phyloP scores from a whole-genome alignment of 1,284 basidiomycete species.

The Ceratobasidium sp. region DNA sequence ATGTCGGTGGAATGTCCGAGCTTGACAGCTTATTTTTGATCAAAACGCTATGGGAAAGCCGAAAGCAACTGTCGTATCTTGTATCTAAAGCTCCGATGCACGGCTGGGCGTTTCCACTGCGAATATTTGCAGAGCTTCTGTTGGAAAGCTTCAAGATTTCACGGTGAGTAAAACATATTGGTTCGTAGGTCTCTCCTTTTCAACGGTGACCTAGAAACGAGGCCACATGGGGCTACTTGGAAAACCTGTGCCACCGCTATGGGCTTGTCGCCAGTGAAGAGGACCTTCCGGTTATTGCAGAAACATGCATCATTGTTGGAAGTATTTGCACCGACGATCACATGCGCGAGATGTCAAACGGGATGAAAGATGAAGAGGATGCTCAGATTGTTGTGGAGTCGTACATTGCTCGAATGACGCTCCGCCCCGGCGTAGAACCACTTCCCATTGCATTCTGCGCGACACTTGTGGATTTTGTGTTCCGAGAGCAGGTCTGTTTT shows the following conservation, averaged over 20 bases:
- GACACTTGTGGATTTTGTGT: background rate
- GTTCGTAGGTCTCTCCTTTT: background rate
- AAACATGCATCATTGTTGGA: background rate
- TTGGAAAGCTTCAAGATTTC: background rate
- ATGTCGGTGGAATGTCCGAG: background rate
- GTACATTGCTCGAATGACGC: background rate
- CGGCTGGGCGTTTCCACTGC: slow-evolving; percentile 6
- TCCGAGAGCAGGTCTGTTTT: background rate
- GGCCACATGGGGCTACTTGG: background rate
- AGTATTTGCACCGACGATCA: background rate
- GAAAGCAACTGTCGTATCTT: slow-evolving; percentile 12
- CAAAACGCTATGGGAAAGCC: background rate
- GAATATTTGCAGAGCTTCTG: background rate
- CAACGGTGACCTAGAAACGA: background rate
- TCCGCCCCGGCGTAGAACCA: background rate
- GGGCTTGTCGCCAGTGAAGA: background rate
- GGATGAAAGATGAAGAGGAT: slow-evolving; percentile 5
- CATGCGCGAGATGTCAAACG: background rate
- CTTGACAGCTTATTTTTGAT: background rate
- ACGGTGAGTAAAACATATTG: background rate
- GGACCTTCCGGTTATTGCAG: background rate
- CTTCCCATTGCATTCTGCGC: background rate
- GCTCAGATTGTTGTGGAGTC: slow-evolving; percentile 1
- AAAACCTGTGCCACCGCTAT: slow-evolving; percentile 17
- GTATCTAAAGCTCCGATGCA: background rate